Evolutionary conservation across 23 red algal genomes (phyloP).

Genomic region (Chondrus crispus): DNA sequence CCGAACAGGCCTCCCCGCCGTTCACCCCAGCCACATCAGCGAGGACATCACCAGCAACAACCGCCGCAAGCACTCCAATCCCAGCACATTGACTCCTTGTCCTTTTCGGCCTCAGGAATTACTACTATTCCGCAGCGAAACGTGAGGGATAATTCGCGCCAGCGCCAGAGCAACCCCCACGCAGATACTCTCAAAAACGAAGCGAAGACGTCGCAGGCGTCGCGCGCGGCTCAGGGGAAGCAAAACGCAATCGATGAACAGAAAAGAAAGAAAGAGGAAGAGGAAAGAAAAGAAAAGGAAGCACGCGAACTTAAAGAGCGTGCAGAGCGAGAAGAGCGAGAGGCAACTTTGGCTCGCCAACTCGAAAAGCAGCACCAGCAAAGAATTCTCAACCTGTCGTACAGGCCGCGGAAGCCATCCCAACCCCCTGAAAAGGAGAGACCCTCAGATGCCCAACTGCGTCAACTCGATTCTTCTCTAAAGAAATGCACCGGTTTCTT

Average conservation of each 20-base stretch:
- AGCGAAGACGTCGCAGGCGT: neutral
- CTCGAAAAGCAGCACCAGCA: neutral
- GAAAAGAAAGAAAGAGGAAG: neutral
- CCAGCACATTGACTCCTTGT: neutral
- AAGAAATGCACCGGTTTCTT: constrained; percentile 95
- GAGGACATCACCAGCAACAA: neutral
- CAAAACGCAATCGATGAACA: neutral
- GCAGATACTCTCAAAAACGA: neutral
- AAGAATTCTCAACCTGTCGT: constrained; percentile 23
- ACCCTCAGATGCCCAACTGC: constrained; percentile 47
- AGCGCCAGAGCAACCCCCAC: neutral
- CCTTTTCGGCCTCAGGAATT: neutral
- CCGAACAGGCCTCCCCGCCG: neutral
- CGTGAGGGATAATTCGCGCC: neutral
- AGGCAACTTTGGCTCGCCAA: neutral
- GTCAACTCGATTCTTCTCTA: constrained; percentile 72
- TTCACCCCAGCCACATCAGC: constrained; percentile 8
- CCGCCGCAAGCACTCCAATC: neutral
- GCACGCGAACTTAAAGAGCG: neutral
- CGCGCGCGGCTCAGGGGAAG: neutral
- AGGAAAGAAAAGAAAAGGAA: neutral
- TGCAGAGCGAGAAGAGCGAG: constrained; percentile 2
- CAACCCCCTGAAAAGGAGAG: constrained; percentile 8
- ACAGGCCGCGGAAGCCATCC: neutral
- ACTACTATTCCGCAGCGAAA: neutral